Evolutionary conservation across 768 basidiomycete species (phyloP).

Genomic region (Coprinopsis sp.): DNA sequence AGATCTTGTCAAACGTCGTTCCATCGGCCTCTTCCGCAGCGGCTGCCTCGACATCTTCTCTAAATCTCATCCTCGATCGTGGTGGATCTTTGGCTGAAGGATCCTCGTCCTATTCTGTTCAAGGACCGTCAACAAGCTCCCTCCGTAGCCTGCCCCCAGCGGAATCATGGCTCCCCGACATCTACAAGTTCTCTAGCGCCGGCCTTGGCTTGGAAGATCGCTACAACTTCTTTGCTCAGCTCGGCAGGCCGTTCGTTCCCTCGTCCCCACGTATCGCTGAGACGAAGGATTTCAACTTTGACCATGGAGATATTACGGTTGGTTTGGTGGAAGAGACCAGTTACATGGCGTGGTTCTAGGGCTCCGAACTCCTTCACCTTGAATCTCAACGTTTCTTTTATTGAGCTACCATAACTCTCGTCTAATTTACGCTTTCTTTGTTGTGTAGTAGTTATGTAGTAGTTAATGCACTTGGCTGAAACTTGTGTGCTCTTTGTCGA

Average conservation of each 20-base stretch:
- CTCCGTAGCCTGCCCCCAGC: slow-evolving; percentile 6
- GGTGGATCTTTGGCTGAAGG: neutral
- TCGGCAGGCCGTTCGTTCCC: slow-evolving; percentile 39
- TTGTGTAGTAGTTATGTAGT: no score
- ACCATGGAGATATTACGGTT: slow-evolving; percentile 53
- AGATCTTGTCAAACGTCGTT: neutral
- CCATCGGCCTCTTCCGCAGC: neutral
- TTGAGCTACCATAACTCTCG: no score
- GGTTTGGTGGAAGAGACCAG: slow-evolving; percentile 56
- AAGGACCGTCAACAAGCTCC: no score
- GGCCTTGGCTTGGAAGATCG: slow-evolving; percentile 39
- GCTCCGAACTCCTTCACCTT: no score
- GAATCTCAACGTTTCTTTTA: no score
- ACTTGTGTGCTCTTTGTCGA: no score
- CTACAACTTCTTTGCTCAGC: slow-evolving; percentile 31
- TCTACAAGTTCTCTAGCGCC: slow-evolving; percentile 41
- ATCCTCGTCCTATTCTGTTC: slow-evolving; percentile 8
- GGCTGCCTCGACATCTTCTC: neutral
- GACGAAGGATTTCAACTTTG: slow-evolving; percentile 55
- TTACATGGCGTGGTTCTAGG: slow-evolving; percentile 68
- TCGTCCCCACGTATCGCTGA: slow-evolving; percentile 47
- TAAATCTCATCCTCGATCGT: slow-evolving; percentile 1
- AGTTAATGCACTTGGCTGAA: no score
- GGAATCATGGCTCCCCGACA: slow-evolving; percentile 39
- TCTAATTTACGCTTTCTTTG: no score